These are phyloP conservation scores for Sporisorium exsertum DNA, from an alignment of 1,284 basidiomycete species.

Conservation along the genomic window DNA sequence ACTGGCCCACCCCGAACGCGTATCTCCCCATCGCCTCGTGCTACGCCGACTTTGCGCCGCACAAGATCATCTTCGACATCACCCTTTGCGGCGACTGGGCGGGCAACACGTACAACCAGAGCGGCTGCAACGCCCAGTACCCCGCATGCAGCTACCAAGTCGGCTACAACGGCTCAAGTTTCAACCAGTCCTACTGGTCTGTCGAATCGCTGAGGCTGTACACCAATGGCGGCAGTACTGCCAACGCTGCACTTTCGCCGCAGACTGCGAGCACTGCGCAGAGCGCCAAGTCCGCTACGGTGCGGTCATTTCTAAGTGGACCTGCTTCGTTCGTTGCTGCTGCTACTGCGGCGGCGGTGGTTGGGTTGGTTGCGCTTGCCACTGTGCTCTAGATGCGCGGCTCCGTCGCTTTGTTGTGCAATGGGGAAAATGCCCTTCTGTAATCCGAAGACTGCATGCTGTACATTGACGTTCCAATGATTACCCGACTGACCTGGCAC, in stretches of 20 bases:
- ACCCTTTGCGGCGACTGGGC: constrained; percentile 67
- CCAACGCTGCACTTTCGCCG: constrained; percentile 43
- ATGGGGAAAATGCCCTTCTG: not conserved
- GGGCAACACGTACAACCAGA: constrained; percentile 43
- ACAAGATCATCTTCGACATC: constrained; percentile 64
- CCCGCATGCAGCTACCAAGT: constrained; percentile 57
- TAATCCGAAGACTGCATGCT: not conserved
- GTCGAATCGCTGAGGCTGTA: constrained; percentile 55
- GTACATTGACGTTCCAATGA: too few relatives aligned
- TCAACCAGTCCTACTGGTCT: constrained; percentile 62
- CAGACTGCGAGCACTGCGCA: constrained; percentile 7
- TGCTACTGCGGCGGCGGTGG: not conserved
- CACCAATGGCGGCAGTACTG: constrained; percentile 48
- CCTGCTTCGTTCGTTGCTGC: constrained; percentile 1
- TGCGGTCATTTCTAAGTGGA: not conserved
- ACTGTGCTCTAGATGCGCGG: constrained; percentile 13
- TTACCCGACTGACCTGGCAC: too few relatives aligned
- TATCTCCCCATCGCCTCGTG: constrained; percentile 60
- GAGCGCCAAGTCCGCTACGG: constrained; percentile 3
- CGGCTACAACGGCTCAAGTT: constrained; percentile 51
- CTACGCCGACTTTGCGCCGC: constrained; percentile 53
- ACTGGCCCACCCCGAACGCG: constrained; percentile 59
- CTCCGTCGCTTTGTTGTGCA: not conserved
- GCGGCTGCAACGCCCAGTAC: constrained; percentile 52
- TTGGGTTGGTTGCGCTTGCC: constrained; percentile 18